Percentiles rank a stretch among this genome's conserved stretches.
Evolutionary conservation across 1,284 basidiomycete genomes (phyloP).

Genomic region (Ganoderma boninense): DNA sequence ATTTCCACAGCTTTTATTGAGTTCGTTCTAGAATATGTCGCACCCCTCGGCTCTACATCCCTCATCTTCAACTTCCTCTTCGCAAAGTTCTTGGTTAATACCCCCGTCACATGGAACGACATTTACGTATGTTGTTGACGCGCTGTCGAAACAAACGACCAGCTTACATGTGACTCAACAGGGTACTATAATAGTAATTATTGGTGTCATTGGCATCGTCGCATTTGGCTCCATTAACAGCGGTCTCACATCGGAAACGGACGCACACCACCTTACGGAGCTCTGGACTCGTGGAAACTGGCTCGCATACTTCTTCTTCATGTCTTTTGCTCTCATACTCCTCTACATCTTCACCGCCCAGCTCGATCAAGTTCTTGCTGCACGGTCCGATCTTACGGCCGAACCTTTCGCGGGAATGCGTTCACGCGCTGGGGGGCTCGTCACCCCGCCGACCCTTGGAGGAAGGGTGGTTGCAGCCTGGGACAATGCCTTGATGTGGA

Average conservation of each 20-base stretch:
- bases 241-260: slow-evolving; percentile 72
- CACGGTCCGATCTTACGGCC: slow-evolving; percentile 69
- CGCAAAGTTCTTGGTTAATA: slow-evolving; percentile 83
- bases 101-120: slow-evolving; percentile 82
- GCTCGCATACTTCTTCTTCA: slow-evolving; percentile 88
- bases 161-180: slow-evolving; percentile 39
- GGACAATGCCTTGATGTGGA: slow-evolving; percentile 56
- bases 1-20: not conserved
- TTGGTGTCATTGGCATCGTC: slow-evolving; percentile 88
- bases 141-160: not conserved
- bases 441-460: slow-evolving; percentile 39
- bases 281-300: slow-evolving; percentile 88
- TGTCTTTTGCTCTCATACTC: slow-evolving; percentile 72
- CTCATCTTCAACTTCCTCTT: slow-evolving; percentile 92
- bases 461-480: slow-evolving; percentile 49
- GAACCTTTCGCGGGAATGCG: slow-evolving; percentile 59
- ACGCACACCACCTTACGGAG: slow-evolving; percentile 76
- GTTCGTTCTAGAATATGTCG: slow-evolving; percentile 74
- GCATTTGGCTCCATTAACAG: slow-evolving; percentile 86
- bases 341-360: slow-evolving; percentile 71
- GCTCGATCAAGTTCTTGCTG: slow-evolving; percentile 73
- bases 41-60: slow-evolving; percentile 84
- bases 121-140: slow-evolving; percentile 65
- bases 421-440: slow-evolving; percentile 36
- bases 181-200: slow-evolving; percentile 83